A percentile compares a stretch with the other conserved stretches of the same genome.
These are phyloP conservation scores for Plantago elongata DNA, from an alignment of 257 asterid genomes.

Conservation along the genomic window DNA sequence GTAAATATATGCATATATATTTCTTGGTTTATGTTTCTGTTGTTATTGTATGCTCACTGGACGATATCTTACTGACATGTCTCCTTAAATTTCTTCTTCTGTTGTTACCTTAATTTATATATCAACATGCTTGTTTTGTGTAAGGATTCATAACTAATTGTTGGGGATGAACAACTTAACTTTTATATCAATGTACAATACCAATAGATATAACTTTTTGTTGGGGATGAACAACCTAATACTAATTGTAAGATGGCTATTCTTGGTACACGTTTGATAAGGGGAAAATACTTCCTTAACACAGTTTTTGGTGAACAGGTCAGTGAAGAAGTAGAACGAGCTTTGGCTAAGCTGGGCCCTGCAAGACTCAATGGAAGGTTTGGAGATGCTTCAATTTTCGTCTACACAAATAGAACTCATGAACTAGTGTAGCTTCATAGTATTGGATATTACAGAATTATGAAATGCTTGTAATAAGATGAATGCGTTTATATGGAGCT, in stretches of 20 bases:
- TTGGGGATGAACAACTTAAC: too few relatives aligned
- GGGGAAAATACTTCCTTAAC: not conserved
- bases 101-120: not conserved
- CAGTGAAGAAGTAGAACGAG: slow-evolving; percentile 98
- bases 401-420: not conserved
- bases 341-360: slow-evolving; percentile 92
- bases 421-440: not conserved
- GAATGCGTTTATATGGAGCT: too few relatives aligned
- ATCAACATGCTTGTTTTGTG: not conserved
- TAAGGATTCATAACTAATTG: not conserved
- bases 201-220: too few relatives aligned
- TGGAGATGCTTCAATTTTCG: slow-evolving; percentile 11
- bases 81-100: not conserved
- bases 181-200: too few relatives aligned
- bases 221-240: too few relatives aligned
- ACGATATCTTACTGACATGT: not conserved
- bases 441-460: not conserved
- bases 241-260: too few relatives aligned
- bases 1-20: slow-evolving; percentile 36
- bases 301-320: slow-evolving; percentile 48
- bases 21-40: not conserved
- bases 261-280: not conserved
- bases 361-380: slow-evolving; percentile 77
- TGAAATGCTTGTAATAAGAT: not conserved
- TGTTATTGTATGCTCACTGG: not conserved